Base-by-base conservation (phyloP, 768 basidiomycete species). In the Podaxis sp. region DNA sequence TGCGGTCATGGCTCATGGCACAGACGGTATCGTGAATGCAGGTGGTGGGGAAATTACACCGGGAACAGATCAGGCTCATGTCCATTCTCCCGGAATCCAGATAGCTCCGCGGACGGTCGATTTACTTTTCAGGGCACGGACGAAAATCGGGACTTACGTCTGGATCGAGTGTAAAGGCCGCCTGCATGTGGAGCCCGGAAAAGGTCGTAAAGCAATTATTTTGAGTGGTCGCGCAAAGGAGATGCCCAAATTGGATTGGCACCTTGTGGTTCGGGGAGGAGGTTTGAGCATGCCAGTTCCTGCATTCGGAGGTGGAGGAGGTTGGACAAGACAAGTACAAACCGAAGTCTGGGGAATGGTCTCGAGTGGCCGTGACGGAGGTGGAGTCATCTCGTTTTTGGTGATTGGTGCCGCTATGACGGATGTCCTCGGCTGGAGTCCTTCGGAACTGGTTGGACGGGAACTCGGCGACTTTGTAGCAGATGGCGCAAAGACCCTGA, bases 141-240 rank as follows among this genome's bases (percentile, higher is more conserved):
- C 89, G 6, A 93, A 91, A 72, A 67, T 74, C 51, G 84, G 80
- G 0, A 38, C 66, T 1, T 95, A 90, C 74, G 83, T 95, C 20
- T 99, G 96, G 96, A 80, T 99, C 15, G 94, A 97, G 72, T 90
- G 88, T 55, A 81, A 89, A n/a, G 96, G 96, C 1, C 81, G 93
- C 33, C 80, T 99, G 44, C 90, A 96, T 69, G 84, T 92, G 60
- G 96, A 99, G 77, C 89, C 94, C 0, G 94, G 95, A 1, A 98
- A 98, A 71, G 95, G 95, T 0, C 80, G 95, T 40, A 97, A 99
- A 75, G 93, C 95, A 1, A 94, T 99, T 70, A 86, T 99, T 38
- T 80, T 99, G n/a, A 86, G 85, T 60, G 96, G 90, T 0, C 82
- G 96, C 8, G 84, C 88, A 33, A 77, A 89, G 50, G 82, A 82